Evolutionary conservation across 176 grass and related monocot species (phyloP).

Genomic region (Musa schizocarpa): DNA sequence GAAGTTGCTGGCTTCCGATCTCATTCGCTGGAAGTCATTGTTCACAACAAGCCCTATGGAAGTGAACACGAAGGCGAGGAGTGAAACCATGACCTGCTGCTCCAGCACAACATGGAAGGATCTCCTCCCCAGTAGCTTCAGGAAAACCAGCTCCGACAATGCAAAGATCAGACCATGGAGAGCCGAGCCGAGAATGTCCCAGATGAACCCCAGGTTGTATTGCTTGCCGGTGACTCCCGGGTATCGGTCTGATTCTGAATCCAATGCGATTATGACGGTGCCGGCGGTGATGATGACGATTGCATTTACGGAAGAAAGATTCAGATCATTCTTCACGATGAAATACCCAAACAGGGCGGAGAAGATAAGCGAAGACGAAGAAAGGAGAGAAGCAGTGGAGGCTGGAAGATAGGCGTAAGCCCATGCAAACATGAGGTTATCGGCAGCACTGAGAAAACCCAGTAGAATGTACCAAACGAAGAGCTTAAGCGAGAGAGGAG

Average conservation of each 20-base stretch:
- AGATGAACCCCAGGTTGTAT: slow-evolving; percentile 53
- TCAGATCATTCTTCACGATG: slow-evolving; percentile 55
- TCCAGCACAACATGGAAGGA: slow-evolving; percentile 85
- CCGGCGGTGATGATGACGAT: slow-evolving; percentile 61
- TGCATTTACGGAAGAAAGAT: slow-evolving; percentile 52
- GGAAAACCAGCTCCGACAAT: slow-evolving; percentile 75
- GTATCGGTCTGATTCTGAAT: slow-evolving; percentile 61
- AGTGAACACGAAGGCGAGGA: slow-evolving; percentile 70
- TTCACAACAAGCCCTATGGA: slow-evolving; percentile 38
- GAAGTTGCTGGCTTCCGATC: slow-evolving; percentile 42
- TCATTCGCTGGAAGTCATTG: slow-evolving; percentile 50
- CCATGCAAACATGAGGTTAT: slow-evolving; percentile 93
- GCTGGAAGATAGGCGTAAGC: slow-evolving; percentile 80
- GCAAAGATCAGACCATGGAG: slow-evolving; percentile 92
- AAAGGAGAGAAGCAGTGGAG: slow-evolving; percentile 73
- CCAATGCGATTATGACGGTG: slow-evolving; percentile 59
- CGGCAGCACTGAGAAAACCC: slow-evolving; percentile 67
- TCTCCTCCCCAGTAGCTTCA: slow-evolving; percentile 36
- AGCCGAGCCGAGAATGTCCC: slow-evolving; percentile 67
- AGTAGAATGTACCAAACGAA: slow-evolving; percentile 56
- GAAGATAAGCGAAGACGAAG: slow-evolving; percentile 72
- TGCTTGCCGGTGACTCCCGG: slow-evolving; percentile 42
- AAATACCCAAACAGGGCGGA: slow-evolving; percentile 56
- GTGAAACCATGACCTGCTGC: slow-evolving; percentile 79
- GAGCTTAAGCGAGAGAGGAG: slow-evolving; percentile 31